Conservation (phyloP, 1,284 basidiomycete species). For the Termitomyces sp. region DNA sequence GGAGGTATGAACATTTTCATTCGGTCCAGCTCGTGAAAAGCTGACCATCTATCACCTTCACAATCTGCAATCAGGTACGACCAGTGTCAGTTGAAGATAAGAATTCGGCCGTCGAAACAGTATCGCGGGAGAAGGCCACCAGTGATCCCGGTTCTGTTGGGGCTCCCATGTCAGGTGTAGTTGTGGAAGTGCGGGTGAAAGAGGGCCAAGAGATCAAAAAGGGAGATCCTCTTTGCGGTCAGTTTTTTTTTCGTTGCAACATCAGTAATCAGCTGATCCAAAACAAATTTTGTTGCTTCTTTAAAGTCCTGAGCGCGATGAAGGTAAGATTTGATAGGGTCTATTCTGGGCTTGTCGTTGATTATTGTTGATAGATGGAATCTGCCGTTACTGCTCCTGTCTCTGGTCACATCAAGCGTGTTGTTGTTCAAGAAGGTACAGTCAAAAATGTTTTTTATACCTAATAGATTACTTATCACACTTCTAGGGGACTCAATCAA, state of each 20-base stretch:
- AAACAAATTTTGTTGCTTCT: conserved; percentile 9
- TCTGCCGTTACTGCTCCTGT: conserved; percentile 93
- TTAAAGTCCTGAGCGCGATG: conserved; percentile 81
- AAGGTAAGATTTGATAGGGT: conserved; percentile 64
- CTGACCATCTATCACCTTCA: conserved; percentile 1
- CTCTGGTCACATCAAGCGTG: conserved; percentile 90
- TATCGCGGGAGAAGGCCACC: conserved; percentile 91
- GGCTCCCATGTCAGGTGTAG: conserved; percentile 95
- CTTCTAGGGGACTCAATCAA: conserved; percentile 77
- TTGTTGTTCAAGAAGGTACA: conserved; percentile 77
- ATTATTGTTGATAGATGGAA: conserved; percentile 72
- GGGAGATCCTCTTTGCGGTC: conserved; percentile 88
- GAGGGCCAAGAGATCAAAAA: conserved; percentile 97
- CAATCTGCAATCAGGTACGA: conserved; percentile 55
- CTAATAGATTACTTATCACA: conserved; percentile 4
- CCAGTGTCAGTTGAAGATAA: conserved; percentile 94
- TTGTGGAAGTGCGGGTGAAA: conserved; percentile 96
- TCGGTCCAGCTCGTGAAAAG: not conserved
- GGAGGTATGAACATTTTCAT: conserved; percentile 55
- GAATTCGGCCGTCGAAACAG: conserved; percentile 91
- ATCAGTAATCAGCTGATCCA: conserved; percentile 16
- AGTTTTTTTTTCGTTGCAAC: conserved; percentile 28
- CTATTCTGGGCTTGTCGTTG: conserved; percentile 10
- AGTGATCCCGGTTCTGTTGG: conserved; percentile 93
- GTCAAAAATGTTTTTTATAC: conserved; percentile 8